Evolutionary conservation across 441 rosid genomes (phyloP).

Genomic region (Viola pubescens): DNA sequence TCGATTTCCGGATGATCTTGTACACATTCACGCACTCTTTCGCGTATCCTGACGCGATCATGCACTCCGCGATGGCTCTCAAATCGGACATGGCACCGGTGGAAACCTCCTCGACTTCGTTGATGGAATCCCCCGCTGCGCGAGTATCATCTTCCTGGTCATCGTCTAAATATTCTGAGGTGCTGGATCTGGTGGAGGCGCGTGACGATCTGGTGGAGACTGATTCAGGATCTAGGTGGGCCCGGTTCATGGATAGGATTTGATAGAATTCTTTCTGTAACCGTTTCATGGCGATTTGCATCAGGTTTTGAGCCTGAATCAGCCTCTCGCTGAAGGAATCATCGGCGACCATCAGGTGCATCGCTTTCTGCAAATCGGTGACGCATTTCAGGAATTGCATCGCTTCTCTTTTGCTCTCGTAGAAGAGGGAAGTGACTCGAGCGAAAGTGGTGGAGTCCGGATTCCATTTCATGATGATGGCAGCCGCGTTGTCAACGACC

Average conservation of each 20-base stretch:
- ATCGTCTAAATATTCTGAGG: constrained; percentile 37
- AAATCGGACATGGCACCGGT: constrained; percentile 41
- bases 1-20: constrained; percentile 53
- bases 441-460: not conserved
- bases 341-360: not conserved
- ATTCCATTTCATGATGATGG: not conserved
- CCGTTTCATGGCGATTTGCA: not conserved
- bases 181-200: constrained; percentile 32
- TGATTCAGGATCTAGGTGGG: constrained; percentile 38
- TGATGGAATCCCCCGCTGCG: constrained; percentile 28
- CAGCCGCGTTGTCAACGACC: not conserved
- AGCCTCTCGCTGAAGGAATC: not conserved
- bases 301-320: not conserved
- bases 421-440: not conserved
- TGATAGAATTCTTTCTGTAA: not conserved
- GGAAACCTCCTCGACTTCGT: constrained; percentile 46
- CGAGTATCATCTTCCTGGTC: constrained; percentile 26
- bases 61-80: constrained; percentile 67
- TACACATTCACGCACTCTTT: constrained; percentile 51
- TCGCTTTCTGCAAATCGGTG: not conserved
- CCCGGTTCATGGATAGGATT: not conserved
- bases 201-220: constrained; percentile 18
- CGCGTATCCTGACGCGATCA: constrained; percentile 58
- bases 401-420: not conserved
- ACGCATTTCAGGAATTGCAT: not conserved